These are phyloP conservation scores for Parasitella parasitica DNA, from an alignment of 371 early-diverging fungal species.

Conservation along the genomic window DNA sequence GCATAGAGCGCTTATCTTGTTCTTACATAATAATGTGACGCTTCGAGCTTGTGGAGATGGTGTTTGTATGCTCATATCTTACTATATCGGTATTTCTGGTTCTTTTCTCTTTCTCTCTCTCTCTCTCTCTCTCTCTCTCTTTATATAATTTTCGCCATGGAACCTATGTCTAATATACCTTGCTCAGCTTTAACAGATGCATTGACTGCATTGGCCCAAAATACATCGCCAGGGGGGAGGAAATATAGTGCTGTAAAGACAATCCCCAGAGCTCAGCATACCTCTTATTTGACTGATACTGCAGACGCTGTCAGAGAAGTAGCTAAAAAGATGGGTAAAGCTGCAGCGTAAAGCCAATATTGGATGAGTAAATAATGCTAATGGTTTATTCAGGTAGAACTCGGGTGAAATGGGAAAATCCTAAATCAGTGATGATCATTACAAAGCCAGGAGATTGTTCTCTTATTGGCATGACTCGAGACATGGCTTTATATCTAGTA, in stretches of 20 bases:
- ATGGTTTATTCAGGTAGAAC: slow-evolving; percentile 30
- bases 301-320: slow-evolving; percentile 50
- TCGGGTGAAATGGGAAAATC: slow-evolving; percentile 64
- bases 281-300: slow-evolving; percentile 33
- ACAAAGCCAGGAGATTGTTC: slow-evolving; percentile 88
- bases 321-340: slow-evolving; percentile 33
- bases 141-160: neutral
- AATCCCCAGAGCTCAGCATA: slow-evolving; percentile 16
- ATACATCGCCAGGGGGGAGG: slow-evolving; percentile 9
- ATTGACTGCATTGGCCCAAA: slow-evolving; percentile 18
- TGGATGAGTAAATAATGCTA: neutral
- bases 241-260: slow-evolving; percentile 13
- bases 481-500: slow-evolving; percentile 80
- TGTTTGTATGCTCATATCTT: neutral
- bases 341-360: neutral
- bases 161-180: slow-evolving; percentile 15
- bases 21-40: neutral
- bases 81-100: neutral
- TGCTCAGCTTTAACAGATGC: slow-evolving; percentile 19
- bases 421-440: slow-evolving; percentile 82
- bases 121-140: slow-evolving; percentile 6
- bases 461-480: slow-evolving; percentile 76
- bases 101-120: neutral
- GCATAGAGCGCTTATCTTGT: too few species aligned
- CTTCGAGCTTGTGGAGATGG: neutral